Evolutionary conservation across 768 basidiomycete species (phyloP), one percentile per base, ranked within the genome.

Genomic region (Panus rudis): DNA sequence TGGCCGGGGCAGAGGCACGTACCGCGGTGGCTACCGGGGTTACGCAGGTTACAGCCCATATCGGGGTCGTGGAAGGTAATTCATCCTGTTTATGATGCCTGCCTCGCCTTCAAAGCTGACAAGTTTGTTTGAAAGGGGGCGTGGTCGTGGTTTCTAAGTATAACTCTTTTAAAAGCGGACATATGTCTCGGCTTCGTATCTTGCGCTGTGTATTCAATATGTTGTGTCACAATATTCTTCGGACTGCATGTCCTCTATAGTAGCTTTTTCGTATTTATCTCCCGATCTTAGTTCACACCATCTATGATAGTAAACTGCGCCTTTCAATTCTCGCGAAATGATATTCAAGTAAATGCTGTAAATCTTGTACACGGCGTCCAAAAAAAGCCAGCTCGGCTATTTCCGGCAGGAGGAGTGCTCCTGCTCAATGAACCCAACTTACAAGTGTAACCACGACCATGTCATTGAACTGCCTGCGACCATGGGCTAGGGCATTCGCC

Each of bases 41-140:
- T 75, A 82, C 22, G 47, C 60, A 11, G 78, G 78, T 2, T 85
- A 75, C 57, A 73, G 60, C 40, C 83, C 84, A 14, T 84, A 86
- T 60, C 64, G 71, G 48, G 71, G 71, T 39, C 79, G 90, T 51
- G 85, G 89, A 61, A 80, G 88, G 86, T 87, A 60, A 65, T 78
- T 56, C 37, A 20, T 21, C 19, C 13, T 25, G 30, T 26, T 30
- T 14, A 20, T 51, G 2, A 7, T 41, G 25, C 16, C 21, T 37
- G 41, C 4, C n/a, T 4, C 19, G 11, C 23, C 12, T 35, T 32
- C 55, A 48, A 27, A 49, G 31, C 37, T 33, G 14, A 10, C 23
- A 37, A 39, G 28, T 26, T 17, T 21, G 45, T 7, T 8, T 35
- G 43, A 31, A 56, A 82, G 81, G 63, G 81, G 80, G 34, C 70